Conservation (phyloP, 208 protist species). For the Trypanosoma lewisi region DNA sequence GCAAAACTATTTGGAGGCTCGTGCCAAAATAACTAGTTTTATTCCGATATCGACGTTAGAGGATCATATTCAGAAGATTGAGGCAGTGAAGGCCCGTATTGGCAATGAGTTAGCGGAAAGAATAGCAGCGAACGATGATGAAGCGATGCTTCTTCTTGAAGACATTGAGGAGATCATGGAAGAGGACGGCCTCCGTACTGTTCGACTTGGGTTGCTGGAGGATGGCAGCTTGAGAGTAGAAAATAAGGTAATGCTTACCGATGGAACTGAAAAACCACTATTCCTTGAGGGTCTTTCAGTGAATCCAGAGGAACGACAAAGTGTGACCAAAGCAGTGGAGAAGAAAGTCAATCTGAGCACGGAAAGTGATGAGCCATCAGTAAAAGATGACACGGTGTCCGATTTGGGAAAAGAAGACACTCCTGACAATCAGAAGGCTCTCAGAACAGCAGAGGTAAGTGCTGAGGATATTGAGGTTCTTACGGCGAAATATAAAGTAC, state of each 20-base stretch:
- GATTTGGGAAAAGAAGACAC: background rate
- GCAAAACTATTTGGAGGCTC: constrained; percentile 76
- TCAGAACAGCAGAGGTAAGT: constrained; percentile 43
- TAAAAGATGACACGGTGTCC: background rate
- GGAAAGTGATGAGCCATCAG: background rate
- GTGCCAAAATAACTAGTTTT: constrained; percentile 65
- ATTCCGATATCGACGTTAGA: constrained; percentile 82
- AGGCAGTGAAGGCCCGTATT: constrained; percentile 63
- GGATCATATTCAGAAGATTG: constrained; percentile 76
- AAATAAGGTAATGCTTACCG: constrained; percentile 49
- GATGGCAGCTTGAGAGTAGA: constrained; percentile 55
- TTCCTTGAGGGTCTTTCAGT: constrained; percentile 32
- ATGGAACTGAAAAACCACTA: constrained; percentile 70
- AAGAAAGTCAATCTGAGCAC: background rate
- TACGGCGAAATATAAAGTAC: constrained; percentile 74
- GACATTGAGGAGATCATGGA: constrained; percentile 88
- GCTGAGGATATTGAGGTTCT: constrained; percentile 69
- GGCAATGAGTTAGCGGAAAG: constrained; percentile 62
- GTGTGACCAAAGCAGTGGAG: background rate
- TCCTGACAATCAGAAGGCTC: constrained; percentile 10
- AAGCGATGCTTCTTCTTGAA: constrained; percentile 82
- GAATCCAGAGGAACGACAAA: background rate
- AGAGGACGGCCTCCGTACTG: constrained; percentile 68
- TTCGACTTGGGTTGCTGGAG: constrained; percentile 66
- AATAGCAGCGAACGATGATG: constrained; percentile 61